Percentiles rank a stretch among this genome's conserved stretches.
Evolutionary conservation across 2,329 filamentous ascomycete genomes (phyloP).

Genomic region (Penicillium sp.): DNA sequence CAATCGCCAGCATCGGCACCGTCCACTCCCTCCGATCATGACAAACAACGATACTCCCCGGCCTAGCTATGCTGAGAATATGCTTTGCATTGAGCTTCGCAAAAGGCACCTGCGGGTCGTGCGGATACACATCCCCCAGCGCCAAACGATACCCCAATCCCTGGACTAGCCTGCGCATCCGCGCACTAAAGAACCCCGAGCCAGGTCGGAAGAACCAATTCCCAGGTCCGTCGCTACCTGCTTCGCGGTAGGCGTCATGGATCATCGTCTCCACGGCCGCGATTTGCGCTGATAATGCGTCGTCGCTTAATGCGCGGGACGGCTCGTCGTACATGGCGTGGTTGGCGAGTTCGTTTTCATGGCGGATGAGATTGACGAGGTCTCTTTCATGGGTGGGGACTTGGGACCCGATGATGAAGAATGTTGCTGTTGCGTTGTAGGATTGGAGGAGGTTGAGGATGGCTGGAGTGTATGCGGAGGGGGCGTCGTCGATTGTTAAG

Average conservation of each 20-base stretch:
- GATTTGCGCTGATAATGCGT: conserved; percentile 65
- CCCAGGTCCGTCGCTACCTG: conserved; percentile 41
- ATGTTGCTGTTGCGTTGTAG: conserved; percentile 73
- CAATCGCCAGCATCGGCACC: conserved; percentile 70
- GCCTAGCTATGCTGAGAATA: conserved; percentile 74
- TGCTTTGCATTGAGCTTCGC: conserved; percentile 72
- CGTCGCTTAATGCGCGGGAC: conserved; percentile 61
- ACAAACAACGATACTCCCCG: conserved; percentile 79
- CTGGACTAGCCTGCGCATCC: conserved; percentile 64
- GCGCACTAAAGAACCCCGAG: conserved; percentile 75
- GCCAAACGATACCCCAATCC: conserved; percentile 70
- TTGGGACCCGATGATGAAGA: conserved; percentile 85
- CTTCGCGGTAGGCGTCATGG: conserved; percentile 54
- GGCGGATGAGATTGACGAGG: conserved; percentile 60
- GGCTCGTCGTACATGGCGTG: conserved; percentile 89
- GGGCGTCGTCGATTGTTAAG: conserved; percentile 84
- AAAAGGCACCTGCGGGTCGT: conserved; percentile 81
- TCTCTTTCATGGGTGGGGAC: conserved; percentile 58
- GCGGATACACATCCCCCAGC: conserved; percentile 84
- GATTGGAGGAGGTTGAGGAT: conserved; percentile 69
- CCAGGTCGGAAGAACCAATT: conserved; percentile 78
- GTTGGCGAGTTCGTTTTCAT: conserved; percentile 75
- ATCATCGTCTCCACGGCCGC: conserved; percentile 64
- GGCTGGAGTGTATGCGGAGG: conserved; percentile 68
- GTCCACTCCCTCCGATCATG: conserved; percentile 87